phyloP scores from a whole-genome alignment of 768 basidiomycete genomes.

The Kwoniella botswanensis region DNA sequence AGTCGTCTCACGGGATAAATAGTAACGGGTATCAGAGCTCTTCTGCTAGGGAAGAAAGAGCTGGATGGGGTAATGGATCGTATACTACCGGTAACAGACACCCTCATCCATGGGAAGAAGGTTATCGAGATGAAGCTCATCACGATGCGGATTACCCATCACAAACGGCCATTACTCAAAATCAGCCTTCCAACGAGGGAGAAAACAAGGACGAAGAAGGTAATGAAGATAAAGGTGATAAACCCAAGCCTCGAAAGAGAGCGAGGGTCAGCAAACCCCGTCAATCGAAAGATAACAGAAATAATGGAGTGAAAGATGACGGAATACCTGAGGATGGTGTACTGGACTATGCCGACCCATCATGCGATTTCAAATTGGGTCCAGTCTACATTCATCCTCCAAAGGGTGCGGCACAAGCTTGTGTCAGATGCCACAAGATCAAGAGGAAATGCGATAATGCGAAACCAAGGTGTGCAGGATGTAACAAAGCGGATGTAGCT shows the following conservation, averaged over 20 bases:
- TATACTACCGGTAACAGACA: neutral
- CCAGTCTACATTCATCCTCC: constrained; percentile 48
- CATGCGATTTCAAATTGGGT: constrained; percentile 39
- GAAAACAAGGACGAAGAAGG: neutral
- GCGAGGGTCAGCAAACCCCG: constrained; percentile 27
- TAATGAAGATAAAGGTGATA: constrained; percentile 7
- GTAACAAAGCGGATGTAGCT: constrained; percentile 41
- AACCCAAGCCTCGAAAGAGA: constrained; percentile 30
- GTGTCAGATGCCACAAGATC: constrained; percentile 49
- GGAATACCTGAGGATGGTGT: constrained; percentile 25
- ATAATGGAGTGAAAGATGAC: constrained; percentile 16
- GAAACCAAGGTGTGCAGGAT: constrained; percentile 41
- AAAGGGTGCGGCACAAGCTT: constrained; percentile 44
- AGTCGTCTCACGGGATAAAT: neutral
- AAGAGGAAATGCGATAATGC: constrained; percentile 51
- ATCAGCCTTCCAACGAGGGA: neutral
- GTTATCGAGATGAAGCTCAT: constrained; percentile 25
- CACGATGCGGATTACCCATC: neutral
- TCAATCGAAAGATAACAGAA: constrained; percentile 21
- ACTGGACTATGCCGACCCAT: constrained; percentile 41
- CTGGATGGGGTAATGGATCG: constrained; percentile 1
- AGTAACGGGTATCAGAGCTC: constrained; percentile 25
- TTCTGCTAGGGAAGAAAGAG: constrained; percentile 23
- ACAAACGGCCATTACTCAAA: neutral
- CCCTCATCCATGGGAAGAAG: constrained; percentile 39